Conservation (phyloP, 352 stramenopile species). For the Globisporangium parvum region DNA sequence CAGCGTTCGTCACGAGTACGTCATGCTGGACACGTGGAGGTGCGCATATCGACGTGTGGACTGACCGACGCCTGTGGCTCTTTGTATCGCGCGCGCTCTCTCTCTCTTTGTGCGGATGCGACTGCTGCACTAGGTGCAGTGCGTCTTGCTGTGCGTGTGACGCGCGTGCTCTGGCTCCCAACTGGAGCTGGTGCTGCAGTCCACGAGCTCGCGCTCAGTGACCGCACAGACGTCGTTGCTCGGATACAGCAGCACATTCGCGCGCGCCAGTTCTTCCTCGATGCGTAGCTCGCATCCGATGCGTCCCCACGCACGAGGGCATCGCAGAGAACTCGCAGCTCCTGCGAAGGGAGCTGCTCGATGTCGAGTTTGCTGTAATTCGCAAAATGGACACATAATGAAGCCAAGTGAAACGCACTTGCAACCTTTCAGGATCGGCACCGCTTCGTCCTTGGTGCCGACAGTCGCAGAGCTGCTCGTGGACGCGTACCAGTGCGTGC, state of each 20-base stretch:
- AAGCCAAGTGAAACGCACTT: no score
- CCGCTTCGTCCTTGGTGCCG: no score
- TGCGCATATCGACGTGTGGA: no score
- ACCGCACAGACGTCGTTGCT: background rate
- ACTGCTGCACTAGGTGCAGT: conserved; percentile 7
- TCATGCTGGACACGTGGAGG: background rate
- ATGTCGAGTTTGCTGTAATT: no score
- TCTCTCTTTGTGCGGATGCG: no score
- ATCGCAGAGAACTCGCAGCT: no score
- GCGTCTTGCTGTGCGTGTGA: conserved; percentile 12
- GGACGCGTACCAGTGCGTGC: no score
- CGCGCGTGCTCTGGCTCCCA: conserved; percentile 7
- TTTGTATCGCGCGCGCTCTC: background rate
- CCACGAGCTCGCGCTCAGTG: conserved; percentile 3
- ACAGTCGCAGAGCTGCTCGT: no score
- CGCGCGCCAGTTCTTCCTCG: conserved; percentile 10
- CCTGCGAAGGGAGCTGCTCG: background rate
- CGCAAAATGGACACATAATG: no score
- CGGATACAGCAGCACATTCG: conserved; percentile 12
- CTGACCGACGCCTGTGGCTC: background rate
- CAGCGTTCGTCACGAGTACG: conserved; percentile 73
- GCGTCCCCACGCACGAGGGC: background rate
- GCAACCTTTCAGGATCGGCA: no score
- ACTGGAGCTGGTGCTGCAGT: background rate
- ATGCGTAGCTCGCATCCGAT: background rate